Conservation (phyloP, 2,329 filamentous ascomycete species). For the Beauveria medogensis region DNA sequence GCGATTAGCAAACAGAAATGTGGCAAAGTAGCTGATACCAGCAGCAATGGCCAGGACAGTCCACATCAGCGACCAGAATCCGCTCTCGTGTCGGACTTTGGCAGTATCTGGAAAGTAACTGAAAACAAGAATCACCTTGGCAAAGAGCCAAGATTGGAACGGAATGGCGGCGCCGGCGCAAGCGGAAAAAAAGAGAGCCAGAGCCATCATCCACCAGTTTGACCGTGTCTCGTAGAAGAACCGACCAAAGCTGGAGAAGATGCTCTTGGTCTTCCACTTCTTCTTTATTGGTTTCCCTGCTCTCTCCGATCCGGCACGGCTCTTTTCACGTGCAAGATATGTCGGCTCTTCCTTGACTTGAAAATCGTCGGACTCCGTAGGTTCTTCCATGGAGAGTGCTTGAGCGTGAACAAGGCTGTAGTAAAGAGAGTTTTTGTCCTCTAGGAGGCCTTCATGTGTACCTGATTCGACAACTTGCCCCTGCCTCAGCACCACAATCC, state of each 20-base stretch:
- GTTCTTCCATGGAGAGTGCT: slow-evolving; percentile 44
- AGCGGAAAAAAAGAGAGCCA: slow-evolving; percentile 41
- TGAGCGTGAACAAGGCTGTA: slow-evolving; percentile 58
- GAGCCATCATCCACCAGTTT: slow-evolving; percentile 44
- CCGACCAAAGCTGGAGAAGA: slow-evolving; percentile 46
- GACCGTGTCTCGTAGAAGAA: slow-evolving; percentile 48
- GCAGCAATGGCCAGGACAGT: slow-evolving; percentile 46
- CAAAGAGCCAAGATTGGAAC: slow-evolving; percentile 48
- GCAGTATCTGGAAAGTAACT: slow-evolving; percentile 21
- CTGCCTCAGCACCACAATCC: slow-evolving; percentile 67
- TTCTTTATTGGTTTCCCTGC: slow-evolving; percentile 18
- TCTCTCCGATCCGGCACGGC: slow-evolving; percentile 30
- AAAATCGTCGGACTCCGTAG: slow-evolving; percentile 25
- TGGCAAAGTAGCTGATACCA: slow-evolving; percentile 43
- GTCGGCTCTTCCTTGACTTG: slow-evolving; percentile 33
- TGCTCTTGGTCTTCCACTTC: slow-evolving; percentile 32
- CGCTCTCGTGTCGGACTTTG: slow-evolving; percentile 32
- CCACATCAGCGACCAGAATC: slow-evolving; percentile 62
- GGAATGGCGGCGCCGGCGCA: slow-evolving; percentile 37
- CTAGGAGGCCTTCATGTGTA: slow-evolving; percentile 63
- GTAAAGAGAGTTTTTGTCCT: slow-evolving; percentile 55
- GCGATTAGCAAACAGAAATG: slow-evolving; percentile 31
- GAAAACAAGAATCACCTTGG: slow-evolving; percentile 44
- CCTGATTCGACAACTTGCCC: slow-evolving; percentile 67
- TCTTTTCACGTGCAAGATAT: slow-evolving; percentile 37